Base-by-base conservation (phyloP, 1,139 yeast species). In the Pichia sorboxylosa region DNA sequence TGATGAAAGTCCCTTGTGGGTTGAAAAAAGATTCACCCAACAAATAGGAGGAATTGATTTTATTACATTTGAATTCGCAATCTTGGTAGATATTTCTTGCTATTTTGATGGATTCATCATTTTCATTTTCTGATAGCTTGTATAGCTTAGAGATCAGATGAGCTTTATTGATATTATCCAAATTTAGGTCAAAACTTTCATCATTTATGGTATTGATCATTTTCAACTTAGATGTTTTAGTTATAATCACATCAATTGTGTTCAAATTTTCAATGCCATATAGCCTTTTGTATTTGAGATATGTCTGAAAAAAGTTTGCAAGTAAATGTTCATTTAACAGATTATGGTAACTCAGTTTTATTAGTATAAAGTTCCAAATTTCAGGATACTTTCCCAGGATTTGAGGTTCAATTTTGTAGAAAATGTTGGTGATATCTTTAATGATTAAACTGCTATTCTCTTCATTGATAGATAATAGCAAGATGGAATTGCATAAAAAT, bases 11-110 rank as follows among this genome's bases (percentile, higher is more conserved):
- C 2, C 48, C 44, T 6, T 46, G 41, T 0, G 74, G 70, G 13
- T 59, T 51, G 2, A 55, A 38, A 9, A 50, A 45, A 2, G 66
- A 59, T 42, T 73, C 78, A 4, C 73, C 75, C 24, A 59, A 49
- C 16, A 51, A 30, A 31, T 45, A 42, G 5, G 47, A 39, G 1
- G 51, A 42, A 20, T 44, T 43, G 11, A 51, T 13, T 23, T 39
- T 41, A 14, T 41, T 36, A 3, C 52, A 47, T 23, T 44, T 42
- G 23, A 36, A 38, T 13, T 30, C 27, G 1, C 35, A 26, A 10
- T 35, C 19, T 2, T 21, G n/a, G 19, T 43, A 47, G 8, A 51
- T 25, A 4, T 39, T 34, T 19, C 55, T 38, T 5, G 56, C 54
- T 10, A 43, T 27, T 6, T 28, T 32, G 3, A 46, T 26, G 1